Evolutionary conservation across 208 protist genomes (phyloP).

Genomic region (Lotmaria passim): DNA sequence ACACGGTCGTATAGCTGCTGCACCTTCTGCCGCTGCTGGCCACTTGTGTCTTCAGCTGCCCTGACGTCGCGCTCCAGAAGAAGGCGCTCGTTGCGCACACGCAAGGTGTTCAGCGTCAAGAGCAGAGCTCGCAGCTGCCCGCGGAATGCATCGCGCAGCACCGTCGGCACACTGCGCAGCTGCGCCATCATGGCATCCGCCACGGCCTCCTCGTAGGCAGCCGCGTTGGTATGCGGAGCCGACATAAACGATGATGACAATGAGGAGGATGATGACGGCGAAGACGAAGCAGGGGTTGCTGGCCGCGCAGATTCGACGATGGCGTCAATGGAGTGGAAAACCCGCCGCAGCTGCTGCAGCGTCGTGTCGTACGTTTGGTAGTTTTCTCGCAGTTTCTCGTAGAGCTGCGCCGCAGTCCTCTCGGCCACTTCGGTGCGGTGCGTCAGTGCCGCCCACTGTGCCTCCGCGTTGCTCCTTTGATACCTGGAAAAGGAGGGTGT

Average conservation of each 20-base stretch:
- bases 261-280: too few species aligned
- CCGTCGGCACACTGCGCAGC: slow-evolving; percentile 6
- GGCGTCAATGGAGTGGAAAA: slow-evolving; percentile 13
- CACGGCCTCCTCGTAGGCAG: slow-evolving; percentile 19
- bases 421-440: slow-evolving; percentile 26
- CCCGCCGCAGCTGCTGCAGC: slow-evolving; percentile 18
- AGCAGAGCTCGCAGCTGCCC: slow-evolving; percentile 27
- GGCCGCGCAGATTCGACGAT: slow-evolving; percentile 14
- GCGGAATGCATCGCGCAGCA: slow-evolving; percentile 15
- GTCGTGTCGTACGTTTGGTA: slow-evolving; percentile 16
- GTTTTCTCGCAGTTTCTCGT: slow-evolving; percentile 2
- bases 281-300: not conserved
- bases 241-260: too few species aligned
- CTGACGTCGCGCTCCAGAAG: not conserved
- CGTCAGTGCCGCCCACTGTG: slow-evolving; percentile 7
- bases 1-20: slow-evolving; percentile 35
- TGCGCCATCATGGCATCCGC: slow-evolving; percentile 28
- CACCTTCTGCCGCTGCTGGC: not conserved
- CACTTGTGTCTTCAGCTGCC: not conserved
- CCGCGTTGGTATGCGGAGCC: not conserved
- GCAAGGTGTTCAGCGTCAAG: slow-evolving; percentile 16
- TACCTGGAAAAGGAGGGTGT: not conserved
- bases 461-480: too few species aligned
- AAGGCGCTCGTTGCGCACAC: slow-evolving; percentile 23
- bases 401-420: slow-evolving; percentile 17